Evolutionary conservation across 257 asterid genomes (phyloP).

Genomic region (Eustoma russellianum): DNA sequence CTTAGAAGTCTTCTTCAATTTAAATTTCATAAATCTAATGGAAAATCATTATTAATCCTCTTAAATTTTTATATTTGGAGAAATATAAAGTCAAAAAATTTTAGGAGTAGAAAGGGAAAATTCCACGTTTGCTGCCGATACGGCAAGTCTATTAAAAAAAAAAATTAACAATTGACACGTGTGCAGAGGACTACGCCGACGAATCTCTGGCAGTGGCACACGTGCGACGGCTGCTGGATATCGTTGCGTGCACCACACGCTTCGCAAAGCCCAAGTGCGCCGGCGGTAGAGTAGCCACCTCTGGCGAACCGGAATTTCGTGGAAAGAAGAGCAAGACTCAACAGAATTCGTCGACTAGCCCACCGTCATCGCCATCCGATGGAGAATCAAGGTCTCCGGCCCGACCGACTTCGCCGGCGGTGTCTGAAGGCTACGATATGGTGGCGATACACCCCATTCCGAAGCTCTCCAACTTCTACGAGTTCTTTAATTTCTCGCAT

Average conservation of each 20-base stretch:
- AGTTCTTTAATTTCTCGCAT: conserved; percentile 81
- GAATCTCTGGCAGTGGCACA: conserved; percentile 65
- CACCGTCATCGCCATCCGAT: conserved; percentile 33
- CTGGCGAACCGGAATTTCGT: conserved; percentile 36
- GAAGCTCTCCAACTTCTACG: conserved; percentile 95
- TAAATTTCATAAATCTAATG: no score
- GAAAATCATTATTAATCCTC: no score
- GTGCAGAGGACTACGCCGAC: conserved; percentile 74
- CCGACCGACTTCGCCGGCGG: no score
- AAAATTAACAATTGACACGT: conserved; percentile 25
- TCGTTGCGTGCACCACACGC: conserved; percentile 96
- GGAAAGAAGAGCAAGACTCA: conserved; percentile 40
- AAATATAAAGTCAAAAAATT: no score
- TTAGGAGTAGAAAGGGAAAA: no score
- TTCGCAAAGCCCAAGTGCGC: conserved; percentile 54
- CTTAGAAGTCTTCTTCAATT: no score
- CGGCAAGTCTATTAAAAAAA: no score
- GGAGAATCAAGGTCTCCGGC: conserved; percentile 42
- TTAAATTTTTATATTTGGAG: no score
- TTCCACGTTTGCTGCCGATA: no score
- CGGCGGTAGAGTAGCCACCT: conserved; percentile 5
- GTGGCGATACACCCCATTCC: conserved; percentile 96
- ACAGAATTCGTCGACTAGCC: conserved; percentile 30
- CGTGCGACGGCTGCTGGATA: conserved; percentile 92
- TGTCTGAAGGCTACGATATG: conserved; percentile 67